Conservation (phyloP, 1,139 yeast genomes). For the Wickerhamiella infanticola region DNA sequence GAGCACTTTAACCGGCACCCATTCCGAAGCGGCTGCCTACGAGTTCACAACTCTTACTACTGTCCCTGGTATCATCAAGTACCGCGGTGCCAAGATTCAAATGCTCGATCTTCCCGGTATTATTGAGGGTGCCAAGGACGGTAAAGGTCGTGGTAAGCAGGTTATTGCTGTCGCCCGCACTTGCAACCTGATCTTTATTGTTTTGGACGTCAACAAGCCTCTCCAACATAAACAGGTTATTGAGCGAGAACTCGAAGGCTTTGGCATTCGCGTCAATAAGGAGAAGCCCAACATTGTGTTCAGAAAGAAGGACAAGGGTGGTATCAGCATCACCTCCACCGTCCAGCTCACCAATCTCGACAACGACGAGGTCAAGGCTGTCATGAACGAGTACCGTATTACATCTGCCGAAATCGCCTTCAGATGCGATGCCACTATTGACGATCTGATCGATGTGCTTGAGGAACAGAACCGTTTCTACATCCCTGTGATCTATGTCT, state of each 20-base stretch:
- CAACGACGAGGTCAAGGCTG: slow-evolving; percentile 87
- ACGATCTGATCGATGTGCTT: slow-evolving; percentile 84
- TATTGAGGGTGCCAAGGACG: slow-evolving; percentile 97
- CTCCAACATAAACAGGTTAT: slow-evolving; percentile 84
- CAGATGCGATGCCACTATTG: slow-evolving; percentile 95
- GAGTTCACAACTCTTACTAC: slow-evolving; percentile 96
- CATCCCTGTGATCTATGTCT: slow-evolving; percentile 86
- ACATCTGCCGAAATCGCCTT: slow-evolving; percentile 95
- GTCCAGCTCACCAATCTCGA: slow-evolving; percentile 85
- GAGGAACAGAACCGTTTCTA: slow-evolving; percentile 83
- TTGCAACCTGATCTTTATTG: slow-evolving; percentile 81
- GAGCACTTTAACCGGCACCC: slow-evolving; percentile 83
- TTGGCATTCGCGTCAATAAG: slow-evolving; percentile 87
- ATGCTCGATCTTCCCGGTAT: slow-evolving; percentile 98
- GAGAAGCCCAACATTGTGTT: slow-evolving; percentile 84
- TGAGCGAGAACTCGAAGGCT: slow-evolving; percentile 90
- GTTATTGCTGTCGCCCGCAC: slow-evolving; percentile 98
- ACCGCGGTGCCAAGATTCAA: slow-evolving; percentile 94
- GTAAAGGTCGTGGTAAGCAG: slow-evolving; percentile 98
- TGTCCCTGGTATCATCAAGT: slow-evolving; percentile 90
- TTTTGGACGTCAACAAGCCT: slow-evolving; percentile 91
- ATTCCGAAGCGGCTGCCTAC: slow-evolving; percentile 92
- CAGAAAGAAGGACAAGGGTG: slow-evolving; percentile 90
- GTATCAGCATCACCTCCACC: slow-evolving; percentile 82
- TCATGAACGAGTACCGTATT: slow-evolving; percentile 85